phyloP scores from a whole-genome alignment of 2,329 filamentous ascomycete species.

The Lithohypha guttulata region DNA sequence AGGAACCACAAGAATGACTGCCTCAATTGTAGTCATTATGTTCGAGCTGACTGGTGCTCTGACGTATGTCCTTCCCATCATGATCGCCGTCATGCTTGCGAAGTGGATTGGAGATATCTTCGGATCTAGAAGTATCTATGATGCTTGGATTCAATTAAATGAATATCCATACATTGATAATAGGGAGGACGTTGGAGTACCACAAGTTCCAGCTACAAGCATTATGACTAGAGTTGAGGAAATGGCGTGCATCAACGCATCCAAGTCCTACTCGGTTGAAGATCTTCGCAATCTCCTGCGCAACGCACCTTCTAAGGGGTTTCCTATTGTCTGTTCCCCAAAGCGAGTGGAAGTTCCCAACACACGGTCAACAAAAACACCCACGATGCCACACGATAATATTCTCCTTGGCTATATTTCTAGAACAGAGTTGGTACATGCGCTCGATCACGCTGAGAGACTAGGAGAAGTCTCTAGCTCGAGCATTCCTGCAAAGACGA shows the following conservation, averaged over 20 bases:
- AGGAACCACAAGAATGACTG: conserved; percentile 90
- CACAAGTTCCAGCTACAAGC: conserved; percentile 73
- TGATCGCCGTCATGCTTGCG: conserved; percentile 95
- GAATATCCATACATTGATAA: conserved; percentile 94
- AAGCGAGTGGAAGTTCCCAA: conserved; percentile 5
- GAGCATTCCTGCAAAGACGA: conserved; percentile 50
- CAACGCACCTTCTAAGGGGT: conserved; percentile 72
- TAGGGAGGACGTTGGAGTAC: conserved; percentile 64
- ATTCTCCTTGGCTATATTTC: conserved; percentile 88
- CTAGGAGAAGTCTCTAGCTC: neutral
- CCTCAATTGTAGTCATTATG: conserved; percentile 98
- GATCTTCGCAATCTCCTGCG: conserved; percentile 61
- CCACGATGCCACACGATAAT: conserved; percentile 42
- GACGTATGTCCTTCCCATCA: conserved; percentile 93
- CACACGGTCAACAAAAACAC: neutral
- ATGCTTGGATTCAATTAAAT: conserved; percentile 93
- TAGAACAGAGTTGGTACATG: conserved; percentile 76
- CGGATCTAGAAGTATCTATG: conserved; percentile 86
- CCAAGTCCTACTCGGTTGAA: conserved; percentile 71
- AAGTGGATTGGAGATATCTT: conserved; percentile 98
- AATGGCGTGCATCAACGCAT: conserved; percentile 70
- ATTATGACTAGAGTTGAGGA: conserved; percentile 92
- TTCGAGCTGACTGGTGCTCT: conserved; percentile 95
- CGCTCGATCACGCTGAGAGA: conserved; percentile 49
- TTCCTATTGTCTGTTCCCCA: conserved; percentile 58